phyloP scores from a whole-genome alignment of 1,139 yeast species.

The Geotrichum candidum region DNA sequence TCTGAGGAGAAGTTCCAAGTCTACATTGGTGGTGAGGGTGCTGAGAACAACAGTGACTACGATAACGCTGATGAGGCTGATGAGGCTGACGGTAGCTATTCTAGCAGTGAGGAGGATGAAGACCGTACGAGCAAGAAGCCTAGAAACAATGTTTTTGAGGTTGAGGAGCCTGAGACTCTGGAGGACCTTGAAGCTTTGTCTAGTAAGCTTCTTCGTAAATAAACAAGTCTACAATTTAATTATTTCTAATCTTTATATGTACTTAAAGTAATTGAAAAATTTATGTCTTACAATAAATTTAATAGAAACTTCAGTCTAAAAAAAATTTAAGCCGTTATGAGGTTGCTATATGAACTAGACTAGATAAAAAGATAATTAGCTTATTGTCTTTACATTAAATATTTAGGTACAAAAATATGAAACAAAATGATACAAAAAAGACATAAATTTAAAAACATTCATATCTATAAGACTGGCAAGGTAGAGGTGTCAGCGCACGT shows the following conservation, averaged over 20 bases:
- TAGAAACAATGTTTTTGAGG: constrained; percentile 48
- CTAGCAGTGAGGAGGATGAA: constrained; percentile 22
- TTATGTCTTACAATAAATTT: too few species aligned
- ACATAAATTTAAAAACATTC: too few species aligned
- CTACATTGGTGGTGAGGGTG: constrained; percentile 36
- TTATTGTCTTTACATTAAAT: too few species aligned
- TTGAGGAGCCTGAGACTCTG: constrained; percentile 82
- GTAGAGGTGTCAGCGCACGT: too few species aligned
- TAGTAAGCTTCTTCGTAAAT: constrained; percentile 46
- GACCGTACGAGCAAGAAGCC: constrained; percentile 32
- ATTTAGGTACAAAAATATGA: too few species aligned
- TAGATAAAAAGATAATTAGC: too few species aligned
- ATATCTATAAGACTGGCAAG: too few species aligned
- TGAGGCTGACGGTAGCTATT: constrained; percentile 19
- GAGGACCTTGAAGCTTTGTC: constrained; percentile 93
- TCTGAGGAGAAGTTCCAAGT: constrained; percentile 34
- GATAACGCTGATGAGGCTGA: constrained; percentile 24
- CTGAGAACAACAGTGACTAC: constrained; percentile 31
- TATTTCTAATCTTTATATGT: neutral
- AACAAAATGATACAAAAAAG: too few species aligned
- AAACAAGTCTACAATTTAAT: neutral
- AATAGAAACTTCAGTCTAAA: too few species aligned
- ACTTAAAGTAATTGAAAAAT: too few species aligned
- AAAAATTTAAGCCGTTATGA: too few species aligned
- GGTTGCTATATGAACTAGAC: too few species aligned